Evolutionary conservation across 2,329 filamentous ascomycete species (phyloP).

Genomic region (Byssoonygena ceratinophila): DNA sequence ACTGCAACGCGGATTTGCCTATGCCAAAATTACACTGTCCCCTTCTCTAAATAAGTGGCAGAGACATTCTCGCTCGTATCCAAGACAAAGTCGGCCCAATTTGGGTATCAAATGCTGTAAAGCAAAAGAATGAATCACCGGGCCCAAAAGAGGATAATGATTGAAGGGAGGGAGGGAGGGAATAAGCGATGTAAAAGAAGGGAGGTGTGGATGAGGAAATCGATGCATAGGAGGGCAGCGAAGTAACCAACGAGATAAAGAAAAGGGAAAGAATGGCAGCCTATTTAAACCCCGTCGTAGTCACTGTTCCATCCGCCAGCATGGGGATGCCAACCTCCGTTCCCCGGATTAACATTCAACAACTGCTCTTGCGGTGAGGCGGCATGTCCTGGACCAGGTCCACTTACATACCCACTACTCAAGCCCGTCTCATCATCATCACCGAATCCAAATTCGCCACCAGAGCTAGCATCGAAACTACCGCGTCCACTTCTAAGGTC

Average conservation of each 20-base stretch:
- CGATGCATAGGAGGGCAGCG: no score
- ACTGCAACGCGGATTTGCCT: no score
- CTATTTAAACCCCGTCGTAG: conserved; percentile 10
- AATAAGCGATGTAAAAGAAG: neutral
- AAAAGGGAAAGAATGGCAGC: neutral
- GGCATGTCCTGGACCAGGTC: conserved; percentile 26
- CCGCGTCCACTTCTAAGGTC: conserved; percentile 46
- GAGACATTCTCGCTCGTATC: neutral
- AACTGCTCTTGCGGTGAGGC: conserved; percentile 12
- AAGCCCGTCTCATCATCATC: conserved; percentile 36
- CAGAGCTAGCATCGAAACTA: conserved; percentile 39
- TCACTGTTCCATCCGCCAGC: conserved; percentile 10
- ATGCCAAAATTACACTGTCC: no score
- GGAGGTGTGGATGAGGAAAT: no score
- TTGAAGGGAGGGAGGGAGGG: no score
- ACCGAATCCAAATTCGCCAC: conserved; percentile 33
- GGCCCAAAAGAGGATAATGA: no score
- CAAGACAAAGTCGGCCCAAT: no score
- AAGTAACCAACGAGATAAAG: no score
- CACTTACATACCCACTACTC: conserved; percentile 27
- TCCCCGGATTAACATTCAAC: conserved; percentile 23
- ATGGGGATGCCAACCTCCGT: conserved; percentile 6
- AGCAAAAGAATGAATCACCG: no score
- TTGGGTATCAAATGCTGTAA: no score
- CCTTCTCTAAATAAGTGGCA: no score